Evolutionary conservation across 1,284 basidiomycete species (phyloP).

Genomic region (Heterobasidion irregulare): DNA sequence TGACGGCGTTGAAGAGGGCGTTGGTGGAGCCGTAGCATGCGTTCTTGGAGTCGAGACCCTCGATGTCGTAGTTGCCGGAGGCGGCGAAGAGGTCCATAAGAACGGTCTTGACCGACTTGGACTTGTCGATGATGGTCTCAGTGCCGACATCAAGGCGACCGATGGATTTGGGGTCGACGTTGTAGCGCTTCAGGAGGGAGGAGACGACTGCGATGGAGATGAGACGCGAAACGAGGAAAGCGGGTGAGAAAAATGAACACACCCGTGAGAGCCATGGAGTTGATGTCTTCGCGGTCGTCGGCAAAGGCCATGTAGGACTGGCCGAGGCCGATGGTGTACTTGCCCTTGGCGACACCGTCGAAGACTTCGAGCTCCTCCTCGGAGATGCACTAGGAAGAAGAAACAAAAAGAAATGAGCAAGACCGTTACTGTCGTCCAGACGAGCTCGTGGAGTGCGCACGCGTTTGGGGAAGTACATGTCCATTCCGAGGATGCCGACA

Average conservation of each 20-base stretch:
- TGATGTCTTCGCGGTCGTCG: conserved; percentile 97
- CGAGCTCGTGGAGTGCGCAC: conserved; percentile 1
- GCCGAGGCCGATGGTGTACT: conserved; percentile 99
- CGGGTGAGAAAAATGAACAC: conserved; percentile 19
- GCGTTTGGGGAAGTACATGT: conserved; percentile 14
- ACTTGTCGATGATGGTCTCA: conserved; percentile 99
- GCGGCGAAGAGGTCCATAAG: conserved; percentile 96
- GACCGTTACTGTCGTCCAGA: not conserved
- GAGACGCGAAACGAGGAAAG: conserved; percentile 2
- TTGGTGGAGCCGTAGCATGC: conserved; percentile 99
- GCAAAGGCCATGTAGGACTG: conserved; percentile 98
- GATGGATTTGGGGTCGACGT: conserved; percentile 93
- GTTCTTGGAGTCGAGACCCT: conserved; percentile 99
- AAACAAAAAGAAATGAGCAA: not conserved
- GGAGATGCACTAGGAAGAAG: conserved; percentile 11
- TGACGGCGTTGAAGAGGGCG: conserved; percentile 94
- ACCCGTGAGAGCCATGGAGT: conserved; percentile 96
- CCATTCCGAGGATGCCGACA: conserved; percentile 14
- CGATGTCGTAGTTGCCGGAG: conserved; percentile 93
- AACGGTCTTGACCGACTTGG: conserved; percentile 97
- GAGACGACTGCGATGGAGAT: conserved; percentile 54
- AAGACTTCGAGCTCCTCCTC: conserved; percentile 92
- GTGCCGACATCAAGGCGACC: conserved; percentile 98
- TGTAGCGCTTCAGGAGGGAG: conserved; percentile 88
- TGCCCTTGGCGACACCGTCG: conserved; percentile 92